A percentile compares a stretch with the other conserved stretches of the same genome.
Evolutionary conservation across 192 early-diverging fungal species (phyloP).

Genomic region (Coemansia aciculifera): DNA sequence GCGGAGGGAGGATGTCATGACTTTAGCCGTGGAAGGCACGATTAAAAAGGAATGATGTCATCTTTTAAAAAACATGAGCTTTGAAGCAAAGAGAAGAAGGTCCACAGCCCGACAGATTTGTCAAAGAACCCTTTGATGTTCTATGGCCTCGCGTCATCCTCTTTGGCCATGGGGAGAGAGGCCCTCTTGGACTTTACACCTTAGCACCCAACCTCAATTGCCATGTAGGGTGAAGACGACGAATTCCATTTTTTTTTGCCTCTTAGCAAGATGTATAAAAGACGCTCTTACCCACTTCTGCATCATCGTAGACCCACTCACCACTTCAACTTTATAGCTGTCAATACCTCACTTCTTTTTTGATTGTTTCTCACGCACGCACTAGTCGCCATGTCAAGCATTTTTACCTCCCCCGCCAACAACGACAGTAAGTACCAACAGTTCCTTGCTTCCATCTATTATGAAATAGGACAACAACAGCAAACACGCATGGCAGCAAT

Average conservation of each 20-base stretch:
- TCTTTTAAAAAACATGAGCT: background rate
- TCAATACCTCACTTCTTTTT: background rate
- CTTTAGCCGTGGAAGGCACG: background rate
- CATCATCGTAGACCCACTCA: background rate
- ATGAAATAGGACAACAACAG: background rate
- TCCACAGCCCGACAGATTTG: background rate
- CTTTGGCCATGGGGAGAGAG: background rate
- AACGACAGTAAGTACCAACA: background rate
- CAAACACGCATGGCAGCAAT: background rate
- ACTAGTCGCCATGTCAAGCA: background rate
- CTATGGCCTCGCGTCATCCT: background rate
- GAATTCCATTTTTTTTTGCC: background rate
- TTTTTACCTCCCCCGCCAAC: background rate
- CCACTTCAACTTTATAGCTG: background rate
- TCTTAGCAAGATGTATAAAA: background rate
- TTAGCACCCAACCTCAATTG: background rate
- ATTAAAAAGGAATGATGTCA: background rate
- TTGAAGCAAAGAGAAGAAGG: background rate
- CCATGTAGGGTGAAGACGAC: background rate
- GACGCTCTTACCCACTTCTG: background rate
- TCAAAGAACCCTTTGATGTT: background rate
- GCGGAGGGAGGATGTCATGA: background rate
- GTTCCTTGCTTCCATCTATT: background rate
- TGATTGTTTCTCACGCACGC: background rate
- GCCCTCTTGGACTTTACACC: no score